These are phyloP conservation scores for Fusarium illudens DNA, from an alignment of 2,329 filamentous ascomycete species.

Conservation along the genomic window DNA sequence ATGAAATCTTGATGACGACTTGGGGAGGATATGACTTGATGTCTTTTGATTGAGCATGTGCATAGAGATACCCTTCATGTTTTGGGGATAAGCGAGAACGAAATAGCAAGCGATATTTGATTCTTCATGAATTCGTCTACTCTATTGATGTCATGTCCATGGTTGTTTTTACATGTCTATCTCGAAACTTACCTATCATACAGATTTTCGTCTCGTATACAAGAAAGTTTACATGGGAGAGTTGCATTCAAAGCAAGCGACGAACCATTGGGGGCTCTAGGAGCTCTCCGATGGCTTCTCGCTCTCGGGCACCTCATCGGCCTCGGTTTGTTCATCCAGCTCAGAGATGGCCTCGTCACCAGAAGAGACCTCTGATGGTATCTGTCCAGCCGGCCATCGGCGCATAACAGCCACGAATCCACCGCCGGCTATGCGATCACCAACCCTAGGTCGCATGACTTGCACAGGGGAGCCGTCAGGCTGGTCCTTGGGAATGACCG, in stretches of 20 bases:
- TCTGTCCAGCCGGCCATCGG: slow-evolving; percentile 40
- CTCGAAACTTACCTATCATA: neutral
- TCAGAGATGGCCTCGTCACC: slow-evolving; percentile 14
- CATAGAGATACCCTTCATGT: slow-evolving; percentile 47
- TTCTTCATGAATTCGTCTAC: slow-evolving; percentile 26
- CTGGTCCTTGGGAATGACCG: slow-evolving; percentile 48
- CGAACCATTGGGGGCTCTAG: neutral
- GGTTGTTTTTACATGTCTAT: neutral
- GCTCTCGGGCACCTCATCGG: neutral
- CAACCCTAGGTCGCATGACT: slow-evolving; percentile 54
- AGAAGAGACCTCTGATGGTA: neutral
- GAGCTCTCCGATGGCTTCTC: neutral
- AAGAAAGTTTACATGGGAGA: neutral
- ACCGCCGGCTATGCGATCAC: slow-evolving; percentile 51
- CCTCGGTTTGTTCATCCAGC: neutral
- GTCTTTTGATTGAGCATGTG: slow-evolving; percentile 38
- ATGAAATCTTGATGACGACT: slow-evolving; percentile 42
- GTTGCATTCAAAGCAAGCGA: neutral
- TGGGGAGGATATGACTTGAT: slow-evolving; percentile 37
- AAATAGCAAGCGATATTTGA: slow-evolving; percentile 44
- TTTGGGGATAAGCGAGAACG: slow-evolving; percentile 39
- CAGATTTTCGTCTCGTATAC: neutral
- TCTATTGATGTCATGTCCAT: neutral
- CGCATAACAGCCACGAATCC: slow-evolving; percentile 53
- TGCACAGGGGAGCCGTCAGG: slow-evolving; percentile 43